Base-by-base conservation (phyloP, 2,329 filamentous ascomycete genomes). In the Akanthomyces muscarius region DNA sequence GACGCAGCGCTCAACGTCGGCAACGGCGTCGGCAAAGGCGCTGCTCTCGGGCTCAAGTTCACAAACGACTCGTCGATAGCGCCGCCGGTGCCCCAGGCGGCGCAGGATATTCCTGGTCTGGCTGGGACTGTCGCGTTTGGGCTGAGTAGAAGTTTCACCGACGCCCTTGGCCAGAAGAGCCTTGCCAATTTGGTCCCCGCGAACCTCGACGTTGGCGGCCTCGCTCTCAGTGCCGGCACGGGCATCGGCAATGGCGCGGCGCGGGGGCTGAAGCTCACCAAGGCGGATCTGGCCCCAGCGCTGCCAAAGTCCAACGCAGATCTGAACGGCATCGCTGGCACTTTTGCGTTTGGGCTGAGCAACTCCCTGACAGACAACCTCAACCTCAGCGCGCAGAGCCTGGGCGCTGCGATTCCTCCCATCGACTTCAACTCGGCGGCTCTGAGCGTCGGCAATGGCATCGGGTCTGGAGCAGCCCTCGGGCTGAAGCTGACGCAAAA, bases 321-420 rank as follows among this genome's bases (percentile, higher is more conserved):
- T 16, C 23, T 66, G 3, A 54, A 63, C 2, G 59, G 64, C 14
- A 33, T 66, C 3, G 65, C 65, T 4, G 57, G 57, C 53, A 62
- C 58, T 3, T 65, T 67, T n/a, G 55, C 64, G 4, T 68, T 66
- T 58, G 67, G 66, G 8, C 51, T 68, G 14, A 63, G 57, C 57
- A 64, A 63, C 38, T 58, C 66, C 4, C 28, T 68, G 2, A 55
- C 66, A 2, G 68, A 68, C 47, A 63, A 66, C 30, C 36, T 61
- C 38, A 61, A 53, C 25, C 25, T 53, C 28, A 44, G 38, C 48
- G 58, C 33, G 11, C 23, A 61, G 48, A 36, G 38, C 25, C 28
- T 61, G 11, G 48, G 18, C 4, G 23, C 58, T 1, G 33, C 44
- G 38, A 41, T 61, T 4, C 58, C 58, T 36, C 48, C 58, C 3